A percentile compares a stretch with the other conserved stretches of the same genome.
These are phyloP conservation scores for Musa beccarii DNA, from an alignment of 176 grass and related monocot genomes.

Conservation along the genomic window DNA sequence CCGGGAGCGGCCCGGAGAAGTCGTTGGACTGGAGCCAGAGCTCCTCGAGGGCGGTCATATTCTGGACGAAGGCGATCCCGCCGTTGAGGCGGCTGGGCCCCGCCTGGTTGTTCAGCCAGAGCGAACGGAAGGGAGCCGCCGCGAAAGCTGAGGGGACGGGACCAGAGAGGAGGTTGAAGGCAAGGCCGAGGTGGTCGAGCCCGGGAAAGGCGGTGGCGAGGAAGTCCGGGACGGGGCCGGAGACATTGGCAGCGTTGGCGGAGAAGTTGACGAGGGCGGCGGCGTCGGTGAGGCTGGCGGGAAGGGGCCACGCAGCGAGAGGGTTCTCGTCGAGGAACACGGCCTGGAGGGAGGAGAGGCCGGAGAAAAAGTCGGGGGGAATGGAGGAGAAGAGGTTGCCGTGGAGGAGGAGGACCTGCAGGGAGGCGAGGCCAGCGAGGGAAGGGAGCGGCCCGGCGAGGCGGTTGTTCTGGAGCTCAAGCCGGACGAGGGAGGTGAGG, in stretches of 20 bases:
- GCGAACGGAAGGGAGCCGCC: slow-evolving; percentile 14
- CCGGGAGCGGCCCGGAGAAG: slow-evolving; percentile 27
- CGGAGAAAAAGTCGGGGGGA: slow-evolving; percentile 19
- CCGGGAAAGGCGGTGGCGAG: slow-evolving; percentile 13
- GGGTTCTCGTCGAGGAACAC: slow-evolving; percentile 32
- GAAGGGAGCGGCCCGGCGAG: slow-evolving; percentile 11
- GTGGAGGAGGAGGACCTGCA: slow-evolving; percentile 11
- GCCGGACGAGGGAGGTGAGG: slow-evolving; percentile 12
- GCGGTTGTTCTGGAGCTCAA: slow-evolving; percentile 13
- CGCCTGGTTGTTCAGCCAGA: slow-evolving; percentile 33
- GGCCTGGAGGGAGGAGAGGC: slow-evolving; percentile 13
- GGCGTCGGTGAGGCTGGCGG: neutral
- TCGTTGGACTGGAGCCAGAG: slow-evolving; percentile 21
- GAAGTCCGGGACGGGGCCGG: slow-evolving; percentile 22
- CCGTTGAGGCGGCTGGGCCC: neutral
- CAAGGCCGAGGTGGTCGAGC: slow-evolving; percentile 20
- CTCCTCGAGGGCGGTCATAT: slow-evolving; percentile 14
- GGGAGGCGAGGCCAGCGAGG: slow-evolving; percentile 4
- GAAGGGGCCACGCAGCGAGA: slow-evolving; percentile 19
- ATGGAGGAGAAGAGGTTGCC: slow-evolving; percentile 30
- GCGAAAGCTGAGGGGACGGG: slow-evolving; percentile 5
- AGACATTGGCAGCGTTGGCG: slow-evolving; percentile 16
- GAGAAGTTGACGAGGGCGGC: slow-evolving; percentile 23
- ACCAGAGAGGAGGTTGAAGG: slow-evolving; percentile 7
- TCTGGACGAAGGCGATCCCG: slow-evolving; percentile 18